Evolutionary conservation across 495 filamentous ascomycete genomes (phyloP).

Genomic region (Massariosphaeria phaeospora): DNA sequence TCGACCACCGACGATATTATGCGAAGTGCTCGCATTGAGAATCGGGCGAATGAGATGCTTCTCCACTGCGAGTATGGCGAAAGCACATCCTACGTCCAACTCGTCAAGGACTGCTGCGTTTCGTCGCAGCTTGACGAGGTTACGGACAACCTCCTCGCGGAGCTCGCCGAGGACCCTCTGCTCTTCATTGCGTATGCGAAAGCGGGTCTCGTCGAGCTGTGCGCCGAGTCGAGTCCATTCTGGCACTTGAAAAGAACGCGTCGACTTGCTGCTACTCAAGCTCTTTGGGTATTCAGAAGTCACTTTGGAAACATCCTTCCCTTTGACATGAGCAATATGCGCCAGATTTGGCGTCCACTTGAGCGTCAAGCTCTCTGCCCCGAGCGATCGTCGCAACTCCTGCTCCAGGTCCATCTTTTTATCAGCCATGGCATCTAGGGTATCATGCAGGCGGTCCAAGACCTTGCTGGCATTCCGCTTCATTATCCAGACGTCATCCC

Average conservation of each 20-base stretch:
- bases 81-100: constrained; percentile 81
- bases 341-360: constrained; percentile 79
- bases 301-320: constrained; percentile 57
- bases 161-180: constrained; percentile 64
- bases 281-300: constrained; percentile 36
- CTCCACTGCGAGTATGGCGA: constrained; percentile 70
- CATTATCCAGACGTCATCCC: constrained; percentile 81
- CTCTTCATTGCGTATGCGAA: constrained; percentile 76
- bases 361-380: constrained; percentile 55
- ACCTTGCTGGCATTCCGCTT: constrained; percentile 60
- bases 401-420: constrained; percentile 58
- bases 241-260: constrained; percentile 75
- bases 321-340: constrained; percentile 86
- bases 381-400: constrained; percentile 52
- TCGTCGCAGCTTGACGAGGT: constrained; percentile 74
- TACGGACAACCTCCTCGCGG: constrained; percentile 67
- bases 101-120: constrained; percentile 88
- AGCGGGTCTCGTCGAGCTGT: constrained; percentile 63
- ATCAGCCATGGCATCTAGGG: constrained; percentile 53
- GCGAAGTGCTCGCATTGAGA: constrained; percentile 50
- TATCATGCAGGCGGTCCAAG: constrained; percentile 61
- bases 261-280: constrained; percentile 74
- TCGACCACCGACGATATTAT: constrained; percentile 73
- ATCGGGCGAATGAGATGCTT: constrained; percentile 67
- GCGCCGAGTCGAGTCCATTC: constrained; percentile 78